Conservation (phyloP, 257 asterid species). For the Salvia hispanica region DNA sequence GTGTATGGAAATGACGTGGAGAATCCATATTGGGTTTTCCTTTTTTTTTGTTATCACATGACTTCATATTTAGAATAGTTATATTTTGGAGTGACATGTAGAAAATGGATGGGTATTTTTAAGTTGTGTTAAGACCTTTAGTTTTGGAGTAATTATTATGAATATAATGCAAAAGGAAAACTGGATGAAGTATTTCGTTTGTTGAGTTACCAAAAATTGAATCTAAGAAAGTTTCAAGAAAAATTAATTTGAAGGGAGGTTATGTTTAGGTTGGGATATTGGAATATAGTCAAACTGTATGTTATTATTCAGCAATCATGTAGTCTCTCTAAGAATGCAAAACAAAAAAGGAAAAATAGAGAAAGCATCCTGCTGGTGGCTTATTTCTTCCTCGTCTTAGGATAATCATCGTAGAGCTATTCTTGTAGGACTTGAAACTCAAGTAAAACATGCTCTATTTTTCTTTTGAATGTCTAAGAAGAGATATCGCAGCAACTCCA, state of each 20-base stretch:
- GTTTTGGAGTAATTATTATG: background rate
- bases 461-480: background rate
- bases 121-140: background rate
- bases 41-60: constrained; percentile 1
- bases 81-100: background rate
- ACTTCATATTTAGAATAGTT: background rate
- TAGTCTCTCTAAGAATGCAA: background rate
- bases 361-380: background rate
- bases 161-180: background rate
- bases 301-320: background rate
- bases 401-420: background rate
- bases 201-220: background rate
- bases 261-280: background rate
- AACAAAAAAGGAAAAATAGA: background rate
- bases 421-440: background rate
- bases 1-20: background rate
- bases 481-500: background rate
- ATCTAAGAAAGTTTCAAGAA: background rate
- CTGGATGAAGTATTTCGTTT: background rate
- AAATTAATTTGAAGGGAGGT: background rate
- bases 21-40: background rate
- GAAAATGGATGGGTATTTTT: background rate
- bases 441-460: background rate
- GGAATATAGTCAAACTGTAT: background rate
- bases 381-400: background rate